phyloP scores from a whole-genome alignment of 352 stramenopile genomes.

The Globisporangium rhizosaccharum region DNA sequence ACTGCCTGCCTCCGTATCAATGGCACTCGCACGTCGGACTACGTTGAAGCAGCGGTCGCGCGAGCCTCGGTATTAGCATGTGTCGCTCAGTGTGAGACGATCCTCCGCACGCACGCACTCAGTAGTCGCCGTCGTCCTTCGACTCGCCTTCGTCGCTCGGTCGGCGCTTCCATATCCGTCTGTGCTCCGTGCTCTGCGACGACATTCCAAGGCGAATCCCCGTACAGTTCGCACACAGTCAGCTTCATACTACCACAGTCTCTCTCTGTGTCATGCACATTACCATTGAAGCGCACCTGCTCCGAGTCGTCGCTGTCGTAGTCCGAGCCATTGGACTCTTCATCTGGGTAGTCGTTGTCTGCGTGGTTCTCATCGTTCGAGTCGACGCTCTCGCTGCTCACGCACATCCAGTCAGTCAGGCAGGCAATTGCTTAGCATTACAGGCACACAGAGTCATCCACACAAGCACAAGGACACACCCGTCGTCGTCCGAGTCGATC shows the following conservation, averaged over 20 bases:
- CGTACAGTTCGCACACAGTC: not conserved
- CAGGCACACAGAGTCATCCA: constrained; percentile 2
- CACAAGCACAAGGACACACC: constrained; percentile 26
- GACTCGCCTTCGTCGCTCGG: constrained; percentile 13
- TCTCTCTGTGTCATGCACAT: not conserved
- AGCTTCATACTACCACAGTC: not conserved
- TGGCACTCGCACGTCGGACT: too few relatives aligned
- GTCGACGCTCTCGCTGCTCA: constrained; percentile 60
- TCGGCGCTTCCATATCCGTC: constrained; percentile 11
- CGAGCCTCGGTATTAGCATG: too few relatives aligned
- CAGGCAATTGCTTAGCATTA: not conserved
- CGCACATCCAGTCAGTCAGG: not conserved
- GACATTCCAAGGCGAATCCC: not conserved
- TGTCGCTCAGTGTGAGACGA: too few relatives aligned
- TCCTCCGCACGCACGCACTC: not conserved
- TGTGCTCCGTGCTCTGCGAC: constrained; percentile 11
- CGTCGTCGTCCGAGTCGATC: constrained; percentile 62
- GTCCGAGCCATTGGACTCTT: constrained; percentile 45
- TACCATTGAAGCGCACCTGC: constrained; percentile 12
- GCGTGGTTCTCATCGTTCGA: constrained; percentile 80
- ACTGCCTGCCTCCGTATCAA: too few relatives aligned
- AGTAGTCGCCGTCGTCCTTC: constrained; percentile 8
- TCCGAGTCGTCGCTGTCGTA: constrained; percentile 35
- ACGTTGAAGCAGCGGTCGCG: too few relatives aligned
- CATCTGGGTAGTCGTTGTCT: constrained; percentile 81